Evolutionary conservation across 352 stramenopile genomes (phyloP).

Genomic region (Thalassiosira allenii): DNA sequence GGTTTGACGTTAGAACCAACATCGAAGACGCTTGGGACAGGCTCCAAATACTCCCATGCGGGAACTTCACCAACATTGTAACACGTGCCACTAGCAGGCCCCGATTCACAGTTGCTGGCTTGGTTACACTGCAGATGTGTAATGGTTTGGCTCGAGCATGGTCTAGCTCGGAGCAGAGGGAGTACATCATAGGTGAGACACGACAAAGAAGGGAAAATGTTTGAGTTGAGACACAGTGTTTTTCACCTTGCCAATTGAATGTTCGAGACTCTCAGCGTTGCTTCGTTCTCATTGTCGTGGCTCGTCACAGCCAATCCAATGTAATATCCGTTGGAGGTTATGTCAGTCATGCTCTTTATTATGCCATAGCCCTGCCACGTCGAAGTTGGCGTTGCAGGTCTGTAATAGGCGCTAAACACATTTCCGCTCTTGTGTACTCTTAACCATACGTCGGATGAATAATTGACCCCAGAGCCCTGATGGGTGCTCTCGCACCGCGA

Average conservation of each 20-base stretch:
- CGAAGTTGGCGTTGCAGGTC: constrained; percentile 1
- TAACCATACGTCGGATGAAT: constrained; percentile 41
- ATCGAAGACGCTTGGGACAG: constrained; percentile 36
- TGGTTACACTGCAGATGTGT: constrained; percentile 47
- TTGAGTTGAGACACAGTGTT: too few species aligned
- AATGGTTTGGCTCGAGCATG: constrained; percentile 28
- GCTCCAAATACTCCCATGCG: constrained; percentile 34
- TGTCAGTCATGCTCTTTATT: constrained; percentile 37
- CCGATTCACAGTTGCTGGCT: constrained; percentile 56
- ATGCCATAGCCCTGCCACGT: constrained; percentile 48
- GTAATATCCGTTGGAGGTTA: constrained; percentile 56
- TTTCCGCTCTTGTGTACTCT: constrained; percentile 56
- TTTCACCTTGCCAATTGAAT: constrained; percentile 41
- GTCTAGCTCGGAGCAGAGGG: too few species aligned
- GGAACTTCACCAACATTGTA: constrained; percentile 46
- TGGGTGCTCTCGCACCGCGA: constrained; percentile 16
- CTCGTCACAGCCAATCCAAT: constrained; percentile 51
- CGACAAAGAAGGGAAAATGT: too few species aligned
- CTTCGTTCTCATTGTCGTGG: constrained; percentile 13
- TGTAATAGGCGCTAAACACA: constrained; percentile 54
- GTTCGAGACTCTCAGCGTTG: constrained; percentile 33
- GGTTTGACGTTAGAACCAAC: constrained; percentile 32
- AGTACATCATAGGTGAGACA: too few species aligned
- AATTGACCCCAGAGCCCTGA: background rate
- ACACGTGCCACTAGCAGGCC: constrained; percentile 28